A percentile compares a stretch with the other conserved stretches of the same genome.
phyloP scores from a whole-genome alignment of 179 eudicot genomes.

The Nepenthes alata region DNA sequence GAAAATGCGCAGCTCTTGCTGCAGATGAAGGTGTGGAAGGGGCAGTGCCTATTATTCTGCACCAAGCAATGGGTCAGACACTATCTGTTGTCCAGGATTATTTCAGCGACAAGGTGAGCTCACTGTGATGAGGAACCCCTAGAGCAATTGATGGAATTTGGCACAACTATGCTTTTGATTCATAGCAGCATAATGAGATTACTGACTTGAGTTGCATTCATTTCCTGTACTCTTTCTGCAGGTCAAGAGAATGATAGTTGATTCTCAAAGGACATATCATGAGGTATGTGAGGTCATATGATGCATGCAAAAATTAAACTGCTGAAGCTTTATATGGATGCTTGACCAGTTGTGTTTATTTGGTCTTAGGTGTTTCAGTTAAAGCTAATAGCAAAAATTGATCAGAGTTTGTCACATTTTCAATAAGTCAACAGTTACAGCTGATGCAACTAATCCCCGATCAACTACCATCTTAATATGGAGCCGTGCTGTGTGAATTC shows the following conservation, averaged over 20 bases:
- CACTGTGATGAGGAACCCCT: neutral
- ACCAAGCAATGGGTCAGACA: conserved; percentile 90
- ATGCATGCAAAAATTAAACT: neutral
- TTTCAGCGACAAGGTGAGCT: conserved; percentile 68
- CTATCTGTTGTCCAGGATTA: conserved; percentile 88
- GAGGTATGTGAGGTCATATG: conserved; percentile 37
- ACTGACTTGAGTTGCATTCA: neutral
- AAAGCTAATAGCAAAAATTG: too few relatives aligned
- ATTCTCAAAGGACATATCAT: conserved; percentile 87
- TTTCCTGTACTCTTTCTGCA: conserved; percentile 17
- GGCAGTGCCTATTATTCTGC: conserved; percentile 73
- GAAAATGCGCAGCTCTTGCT: conserved; percentile 92
- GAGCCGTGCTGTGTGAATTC: too few relatives aligned
- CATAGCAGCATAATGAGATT: neutral
- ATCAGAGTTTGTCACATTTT: too few relatives aligned
- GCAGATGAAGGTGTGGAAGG: conserved; percentile 95
- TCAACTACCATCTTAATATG: too few relatives aligned
- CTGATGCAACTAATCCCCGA: too few relatives aligned
- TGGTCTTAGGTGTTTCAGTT: neutral
- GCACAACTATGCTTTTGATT: neutral
- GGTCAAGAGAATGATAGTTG: conserved; percentile 89
- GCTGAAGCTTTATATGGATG: neutral
- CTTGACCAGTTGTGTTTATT: too few relatives aligned
- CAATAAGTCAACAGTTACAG: too few relatives aligned
- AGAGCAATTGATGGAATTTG: neutral